Base-by-base conservation (phyloP, 441 rosid genomes). In the Cnidoscolus chayamansa region DNA sequence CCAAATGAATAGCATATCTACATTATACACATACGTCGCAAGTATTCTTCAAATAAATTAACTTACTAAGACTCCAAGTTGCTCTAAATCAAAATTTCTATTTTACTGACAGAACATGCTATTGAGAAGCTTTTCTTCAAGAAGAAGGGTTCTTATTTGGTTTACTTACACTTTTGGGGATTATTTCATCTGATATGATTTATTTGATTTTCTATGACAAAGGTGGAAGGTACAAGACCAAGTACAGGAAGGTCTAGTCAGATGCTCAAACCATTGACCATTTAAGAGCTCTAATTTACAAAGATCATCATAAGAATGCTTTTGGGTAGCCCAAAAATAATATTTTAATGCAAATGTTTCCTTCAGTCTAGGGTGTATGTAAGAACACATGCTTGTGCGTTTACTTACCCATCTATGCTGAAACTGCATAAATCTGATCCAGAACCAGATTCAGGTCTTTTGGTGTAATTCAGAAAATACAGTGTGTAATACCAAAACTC, bases 341-440 rank as follows among this genome's bases (percentile, higher is more conserved):
- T 5, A 55, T 54, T 45, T 68, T 5, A 56, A 40, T 10, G 56
- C 4, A 40, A 68, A 68, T 1, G 25, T 20, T 59, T 16, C 49
- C 19, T 61, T 54, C 31, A 31, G 13, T 47, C 54, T 4, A 3
- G 7, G 10, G 56, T 20, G n/a, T 31, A 58, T 13, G 8, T 19
- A 16, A 40, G 25, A 58, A 37, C 15, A 10, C 49, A 57, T 15
- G 43, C 16, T 25, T 16, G 16, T 45, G 19, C 30, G 0, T 37
- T 37, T 47, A 47, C 25, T 32, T 17, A 25, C 25, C 25, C 25
- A 66, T 31, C 58, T 11, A 20, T 49, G 40, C 20, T 13, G 40
- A 51, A 49, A 48, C 12, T 25, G 56, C n/a, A 56, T 7, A 54
- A 54, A 69, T 37, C 64, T 57, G 40, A 69, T 69, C 54, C 30